These are phyloP conservation scores for Globisporangium canariense DNA, from an alignment of 352 stramenopile genomes.

Conservation along the genomic window DNA sequence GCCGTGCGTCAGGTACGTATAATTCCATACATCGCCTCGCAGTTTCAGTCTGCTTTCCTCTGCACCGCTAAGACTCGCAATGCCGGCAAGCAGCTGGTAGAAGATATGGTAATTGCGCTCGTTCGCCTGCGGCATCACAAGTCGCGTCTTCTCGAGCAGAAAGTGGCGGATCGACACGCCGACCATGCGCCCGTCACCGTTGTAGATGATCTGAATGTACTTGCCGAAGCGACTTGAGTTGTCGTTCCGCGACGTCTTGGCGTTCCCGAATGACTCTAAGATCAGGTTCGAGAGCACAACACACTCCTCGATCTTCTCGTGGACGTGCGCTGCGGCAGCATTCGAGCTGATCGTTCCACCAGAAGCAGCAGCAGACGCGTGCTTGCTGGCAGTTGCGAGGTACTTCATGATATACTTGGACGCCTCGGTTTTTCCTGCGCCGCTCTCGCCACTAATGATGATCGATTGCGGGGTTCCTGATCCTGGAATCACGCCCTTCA, in stretches of 20 bases:
- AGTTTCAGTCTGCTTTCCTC: constrained; percentile 29
- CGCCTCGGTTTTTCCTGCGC: constrained; percentile 93
- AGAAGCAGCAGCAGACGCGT: constrained; percentile 20
- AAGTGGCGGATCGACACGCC: constrained; percentile 79
- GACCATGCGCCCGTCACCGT: constrained; percentile 62
- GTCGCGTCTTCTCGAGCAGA: constrained; percentile 73
- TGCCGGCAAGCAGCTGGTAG: constrained; percentile 64
- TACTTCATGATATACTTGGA: constrained; percentile 94
- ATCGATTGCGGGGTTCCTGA: constrained; percentile 86
- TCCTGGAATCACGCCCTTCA: constrained; percentile 58
- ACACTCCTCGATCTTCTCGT: constrained; percentile 81
- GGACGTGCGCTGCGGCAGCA: constrained; percentile 27
- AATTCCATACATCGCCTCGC: constrained; percentile 56
- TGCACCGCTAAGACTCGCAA: constrained; percentile 27
- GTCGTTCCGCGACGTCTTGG: constrained; percentile 84
- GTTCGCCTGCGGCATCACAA: constrained; percentile 61
- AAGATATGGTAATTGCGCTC: constrained; percentile 87
- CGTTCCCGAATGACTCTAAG: constrained; percentile 84
- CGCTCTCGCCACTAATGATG: constrained; percentile 92
- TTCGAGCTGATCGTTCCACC: constrained; percentile 11
- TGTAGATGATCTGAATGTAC: constrained; percentile 88
- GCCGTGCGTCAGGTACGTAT: constrained; percentile 66
- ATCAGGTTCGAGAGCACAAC: constrained; percentile 82
- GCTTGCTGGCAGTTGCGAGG: constrained; percentile 71
- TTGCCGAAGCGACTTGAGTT: constrained; percentile 91